Evolutionary conservation across 116 monocot species (phyloP).

Genomic region (Posidonia oceanica): DNA sequence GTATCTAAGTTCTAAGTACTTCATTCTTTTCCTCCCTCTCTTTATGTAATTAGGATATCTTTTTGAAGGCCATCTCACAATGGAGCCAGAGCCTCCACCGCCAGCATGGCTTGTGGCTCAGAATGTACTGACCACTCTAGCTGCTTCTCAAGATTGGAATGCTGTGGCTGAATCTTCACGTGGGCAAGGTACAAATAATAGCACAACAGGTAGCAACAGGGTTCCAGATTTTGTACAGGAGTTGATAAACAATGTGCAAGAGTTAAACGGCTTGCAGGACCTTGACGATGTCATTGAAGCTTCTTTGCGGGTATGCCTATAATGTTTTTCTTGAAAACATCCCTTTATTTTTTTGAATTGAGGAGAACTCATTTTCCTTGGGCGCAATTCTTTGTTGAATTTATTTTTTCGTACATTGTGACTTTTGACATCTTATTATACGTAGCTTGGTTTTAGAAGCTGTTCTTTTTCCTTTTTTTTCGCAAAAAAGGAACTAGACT

Average conservation of each 20-base stretch:
- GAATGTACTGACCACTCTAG: conserved; percentile 59
- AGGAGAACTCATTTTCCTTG: too few relatives aligned
- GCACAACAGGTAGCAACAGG: conserved; percentile 8
- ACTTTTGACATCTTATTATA: too few relatives aligned
- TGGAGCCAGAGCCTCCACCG: conserved; percentile 79
- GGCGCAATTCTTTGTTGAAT: too few relatives aligned
- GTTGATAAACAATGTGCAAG: conserved; percentile 43
- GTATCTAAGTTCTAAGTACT: not conserved
- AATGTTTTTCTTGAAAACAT: not conserved
- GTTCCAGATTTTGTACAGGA: conserved; percentile 28
- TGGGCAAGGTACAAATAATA: conserved; percentile 19
- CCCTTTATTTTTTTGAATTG: not conserved
- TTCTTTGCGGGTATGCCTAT: conserved; percentile 51
- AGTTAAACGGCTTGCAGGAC: conserved; percentile 28
- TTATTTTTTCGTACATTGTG: too few relatives aligned
- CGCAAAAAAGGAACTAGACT: too few relatives aligned
- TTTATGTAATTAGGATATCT: conserved; percentile 57
- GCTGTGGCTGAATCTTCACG: conserved; percentile 44
- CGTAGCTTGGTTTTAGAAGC: too few relatives aligned
- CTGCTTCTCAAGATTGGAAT: conserved; percentile 56
- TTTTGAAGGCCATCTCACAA: conserved; percentile 91
- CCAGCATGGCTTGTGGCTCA: conserved; percentile 98
- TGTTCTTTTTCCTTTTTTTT: too few relatives aligned
- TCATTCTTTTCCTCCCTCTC: not conserved
- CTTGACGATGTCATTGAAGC: conserved; percentile 75